These are phyloP conservation scores for Oidiodendron maius DNA, from an alignment of 495 filamentous ascomycete species.

Conservation along the genomic window DNA sequence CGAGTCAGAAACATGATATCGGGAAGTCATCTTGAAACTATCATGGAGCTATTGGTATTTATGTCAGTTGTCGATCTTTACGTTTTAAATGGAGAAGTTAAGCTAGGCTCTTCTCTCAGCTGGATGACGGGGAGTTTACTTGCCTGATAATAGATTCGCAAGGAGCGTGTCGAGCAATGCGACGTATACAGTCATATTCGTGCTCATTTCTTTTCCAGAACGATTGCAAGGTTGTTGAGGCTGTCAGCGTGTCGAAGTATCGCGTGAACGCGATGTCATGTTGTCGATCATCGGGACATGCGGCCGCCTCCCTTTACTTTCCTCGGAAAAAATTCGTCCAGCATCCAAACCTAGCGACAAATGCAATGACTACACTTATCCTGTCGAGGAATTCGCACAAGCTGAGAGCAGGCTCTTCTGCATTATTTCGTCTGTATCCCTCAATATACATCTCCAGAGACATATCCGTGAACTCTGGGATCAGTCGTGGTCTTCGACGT, in stretches of 20 bases:
- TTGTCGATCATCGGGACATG: background rate
- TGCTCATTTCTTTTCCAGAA: too few relatives aligned
- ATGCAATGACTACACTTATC: conserved; percentile 13
- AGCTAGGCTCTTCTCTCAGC: too few relatives aligned
- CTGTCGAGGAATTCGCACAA: conserved; percentile 2
- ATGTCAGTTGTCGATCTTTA: too few relatives aligned
- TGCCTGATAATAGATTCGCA: too few relatives aligned
- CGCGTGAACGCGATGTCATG: too few relatives aligned
- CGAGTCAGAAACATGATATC: conserved; percentile 11
- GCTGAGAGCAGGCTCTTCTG: background rate
- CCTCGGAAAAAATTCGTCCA: background rate
- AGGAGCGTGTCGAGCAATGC: too few relatives aligned
- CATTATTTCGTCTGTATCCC: conserved; percentile 11
- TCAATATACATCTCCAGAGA: conserved; percentile 10
- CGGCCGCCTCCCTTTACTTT: background rate
- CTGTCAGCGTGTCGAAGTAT: too few relatives aligned
- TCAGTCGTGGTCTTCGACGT: conserved; percentile 16
- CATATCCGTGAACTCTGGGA: conserved; percentile 19
- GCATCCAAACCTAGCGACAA: background rate
- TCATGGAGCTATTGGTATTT: too few relatives aligned
- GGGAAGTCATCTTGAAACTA: conserved; percentile 11
- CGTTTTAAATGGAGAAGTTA: too few relatives aligned
- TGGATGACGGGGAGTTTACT: too few relatives aligned
- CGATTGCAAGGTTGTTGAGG: too few relatives aligned
- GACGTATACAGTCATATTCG: too few relatives aligned